Evolutionary conservation across 2,329 filamentous ascomycete genomes (phyloP), one percentile per base, ranked within the genome.

Genomic region (Dactylellina drechsleri): DNA sequence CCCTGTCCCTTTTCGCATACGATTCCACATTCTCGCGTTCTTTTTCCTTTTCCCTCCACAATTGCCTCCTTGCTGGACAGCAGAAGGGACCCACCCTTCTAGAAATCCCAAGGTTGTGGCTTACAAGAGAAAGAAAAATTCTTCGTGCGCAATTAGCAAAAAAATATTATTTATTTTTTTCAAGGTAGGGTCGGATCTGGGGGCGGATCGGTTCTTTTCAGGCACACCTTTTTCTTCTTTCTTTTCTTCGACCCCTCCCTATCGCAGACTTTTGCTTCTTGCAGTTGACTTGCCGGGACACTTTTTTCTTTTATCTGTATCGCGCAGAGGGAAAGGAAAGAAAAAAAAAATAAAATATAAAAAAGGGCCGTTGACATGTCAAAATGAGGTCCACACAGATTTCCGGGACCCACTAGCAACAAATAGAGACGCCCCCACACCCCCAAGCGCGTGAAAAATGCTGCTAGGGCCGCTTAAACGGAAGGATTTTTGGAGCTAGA

Each of bases 311-410:
- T 26, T 61, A 36, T 45, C 57, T 54, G 40, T 52, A 52, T 52
- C 56, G 56, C 59, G 64, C 59, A 31, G 43, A 36, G 45, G 64
- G 52, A 67, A 77, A 71, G 59, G 50, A 41, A 31, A 59, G n/a
- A n/a, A n/a, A n/a, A n/a, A n/a, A n/a, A n/a, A n/a, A n/a, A n/a
- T n/a, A n/a, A n/a, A n/a, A n/a, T n/a, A n/a, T n/a, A n/a, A 45
- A 53, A 59, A 68, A 52, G 67, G 67, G 64, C 71, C 71, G 62
- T 78, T 72, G 56, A 62, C 75, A 71, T 61, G 65, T 68, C 65
- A 70, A 57, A 62, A 50, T 36, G 73, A 67, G 76, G 65, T 59
- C 72, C 68, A 73, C 72, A 36, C 31, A 71, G 36, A 74, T 62
- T 68, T 53, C 67, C 74, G 73, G 65, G 58, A 49, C 15, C 64